Conservation (phyloP, 257 asterid genomes). For the Eustoma russellianum region DNA sequence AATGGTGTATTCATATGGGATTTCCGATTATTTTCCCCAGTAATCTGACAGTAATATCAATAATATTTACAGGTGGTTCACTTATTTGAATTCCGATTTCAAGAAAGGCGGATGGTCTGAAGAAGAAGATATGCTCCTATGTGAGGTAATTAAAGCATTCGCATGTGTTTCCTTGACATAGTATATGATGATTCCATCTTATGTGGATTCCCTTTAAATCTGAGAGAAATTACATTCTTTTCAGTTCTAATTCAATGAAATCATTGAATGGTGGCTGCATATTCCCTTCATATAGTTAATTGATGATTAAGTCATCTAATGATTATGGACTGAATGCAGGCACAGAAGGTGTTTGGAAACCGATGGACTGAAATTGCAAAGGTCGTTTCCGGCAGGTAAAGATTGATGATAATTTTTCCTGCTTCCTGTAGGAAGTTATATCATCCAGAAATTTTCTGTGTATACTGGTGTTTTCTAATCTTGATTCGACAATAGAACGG, state of each 20-base stretch:
- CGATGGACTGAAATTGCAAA: conserved; percentile 99
- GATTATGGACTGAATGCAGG: conserved; percentile 39
- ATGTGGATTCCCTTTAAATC: neutral
- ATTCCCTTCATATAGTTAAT: neutral
- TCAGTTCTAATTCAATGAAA: neutral
- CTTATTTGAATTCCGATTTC: conserved; percentile 97
- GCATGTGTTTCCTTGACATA: neutral
- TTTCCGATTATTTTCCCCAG: conserved; percentile 9
- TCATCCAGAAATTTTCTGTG: neutral
- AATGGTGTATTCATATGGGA: neutral
- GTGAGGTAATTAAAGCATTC: conserved; percentile 55
- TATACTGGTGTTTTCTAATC: neutral
- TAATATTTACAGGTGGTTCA: conserved; percentile 68
- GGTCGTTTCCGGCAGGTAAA: conserved; percentile 99
- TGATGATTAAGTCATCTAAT: conserved; percentile 12
- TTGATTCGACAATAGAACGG: conserved; percentile 51
- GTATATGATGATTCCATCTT: no score
- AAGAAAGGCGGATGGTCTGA: conserved; percentile 99
- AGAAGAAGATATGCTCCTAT: conserved; percentile 91
- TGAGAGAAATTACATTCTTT: neutral
- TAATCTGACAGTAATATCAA: conserved; percentile 14
- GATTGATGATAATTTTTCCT: neutral
- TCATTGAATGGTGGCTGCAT: neutral
- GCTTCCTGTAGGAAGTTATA: no score
- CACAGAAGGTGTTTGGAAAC: conserved; percentile 90